These are phyloP conservation scores for Arthroderma sp. DNA, from an alignment of 2,329 filamentous ascomycete genomes.

Conservation along the genomic window DNA sequence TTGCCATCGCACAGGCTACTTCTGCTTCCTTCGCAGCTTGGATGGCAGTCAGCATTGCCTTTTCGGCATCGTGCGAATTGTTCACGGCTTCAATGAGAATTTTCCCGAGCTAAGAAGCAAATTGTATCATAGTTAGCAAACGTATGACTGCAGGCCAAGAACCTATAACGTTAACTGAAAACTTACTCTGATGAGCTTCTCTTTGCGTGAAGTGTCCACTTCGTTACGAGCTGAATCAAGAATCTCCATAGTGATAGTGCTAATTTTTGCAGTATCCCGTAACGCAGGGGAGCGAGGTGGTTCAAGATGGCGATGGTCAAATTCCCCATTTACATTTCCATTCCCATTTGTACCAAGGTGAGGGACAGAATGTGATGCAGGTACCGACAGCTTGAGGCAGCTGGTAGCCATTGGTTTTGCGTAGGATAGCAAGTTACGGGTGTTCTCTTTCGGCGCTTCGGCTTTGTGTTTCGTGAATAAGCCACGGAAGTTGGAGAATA, in stretches of 20 bases:
- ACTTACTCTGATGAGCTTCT: slow-evolving; percentile 15
- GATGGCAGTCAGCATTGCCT: slow-evolving; percentile 16
- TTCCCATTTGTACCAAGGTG: not conserved
- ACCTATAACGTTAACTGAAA: not conserved
- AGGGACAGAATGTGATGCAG: not conserved
- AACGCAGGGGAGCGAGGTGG: slow-evolving; percentile 10
- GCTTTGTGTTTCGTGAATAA: slow-evolving; percentile 15
- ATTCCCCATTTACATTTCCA: not conserved
- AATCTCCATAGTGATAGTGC: slow-evolving; percentile 14
- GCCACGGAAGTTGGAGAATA: slow-evolving; percentile 16
- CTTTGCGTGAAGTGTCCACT: slow-evolving; percentile 13
- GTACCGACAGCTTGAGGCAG: not conserved
- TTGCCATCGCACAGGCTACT: slow-evolving; percentile 15
- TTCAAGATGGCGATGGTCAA: not conserved
- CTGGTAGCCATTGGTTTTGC: not conserved
- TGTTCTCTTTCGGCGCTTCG: slow-evolving; percentile 6
- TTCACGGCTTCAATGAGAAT: slow-evolving; percentile 17
- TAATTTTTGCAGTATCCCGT: slow-evolving; percentile 11
- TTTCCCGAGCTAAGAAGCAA: slow-evolving; percentile 11
- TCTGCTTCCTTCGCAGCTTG: slow-evolving; percentile 17
- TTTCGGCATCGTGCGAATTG: slow-evolving; percentile 16
- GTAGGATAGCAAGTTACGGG: not conserved
- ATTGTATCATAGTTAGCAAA: not conserved
- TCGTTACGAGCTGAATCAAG: slow-evolving; percentile 14
- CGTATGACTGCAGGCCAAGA: not conserved